Conservation (phyloP, 345 rosid species). For the Camelina sativa region DNA sequence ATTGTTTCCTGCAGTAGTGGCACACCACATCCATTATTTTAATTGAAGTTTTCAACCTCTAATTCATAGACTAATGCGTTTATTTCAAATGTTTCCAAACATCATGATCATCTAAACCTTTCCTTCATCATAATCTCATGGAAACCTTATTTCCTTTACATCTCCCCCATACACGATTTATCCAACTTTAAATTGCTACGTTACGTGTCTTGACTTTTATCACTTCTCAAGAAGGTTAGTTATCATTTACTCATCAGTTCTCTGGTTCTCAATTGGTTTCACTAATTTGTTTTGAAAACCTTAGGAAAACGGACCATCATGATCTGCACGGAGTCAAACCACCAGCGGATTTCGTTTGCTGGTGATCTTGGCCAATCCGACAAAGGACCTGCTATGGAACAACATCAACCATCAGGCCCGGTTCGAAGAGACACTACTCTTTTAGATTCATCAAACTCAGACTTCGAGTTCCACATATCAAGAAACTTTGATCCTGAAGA, state of each 20-base stretch:
- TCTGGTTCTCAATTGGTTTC: conserved; percentile 30
- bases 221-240: conserved; percentile 21
- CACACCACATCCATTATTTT: conserved; percentile 45
- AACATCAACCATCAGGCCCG: conserved; percentile 20
- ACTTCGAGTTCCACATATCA: conserved; percentile 71
- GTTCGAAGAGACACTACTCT: conserved; percentile 52
- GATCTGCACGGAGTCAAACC: conserved; percentile 65
- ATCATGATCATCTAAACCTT: conserved; percentile 22
- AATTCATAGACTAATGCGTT: conserved; percentile 25
- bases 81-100: conserved; percentile 29
- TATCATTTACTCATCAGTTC: not conserved
- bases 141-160: conserved; percentile 4
- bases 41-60: conserved; percentile 37
- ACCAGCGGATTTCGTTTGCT: conserved; percentile 65
- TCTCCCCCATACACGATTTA: not conserved
- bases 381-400: conserved; percentile 21
- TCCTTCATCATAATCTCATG: conserved; percentile 24
- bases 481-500: conserved; percentile 46
- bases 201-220: not conserved
- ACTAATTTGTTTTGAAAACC: conserved; percentile 19
- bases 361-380: conserved; percentile 55
- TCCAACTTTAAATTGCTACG: not conserved
- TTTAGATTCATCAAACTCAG: conserved; percentile 58
- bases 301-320: conserved; percentile 23
- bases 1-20: conserved; percentile 39